Evolutionary conservation across 257 asterid genomes (phyloP).

Genomic region (Echium plantagineum): DNA sequence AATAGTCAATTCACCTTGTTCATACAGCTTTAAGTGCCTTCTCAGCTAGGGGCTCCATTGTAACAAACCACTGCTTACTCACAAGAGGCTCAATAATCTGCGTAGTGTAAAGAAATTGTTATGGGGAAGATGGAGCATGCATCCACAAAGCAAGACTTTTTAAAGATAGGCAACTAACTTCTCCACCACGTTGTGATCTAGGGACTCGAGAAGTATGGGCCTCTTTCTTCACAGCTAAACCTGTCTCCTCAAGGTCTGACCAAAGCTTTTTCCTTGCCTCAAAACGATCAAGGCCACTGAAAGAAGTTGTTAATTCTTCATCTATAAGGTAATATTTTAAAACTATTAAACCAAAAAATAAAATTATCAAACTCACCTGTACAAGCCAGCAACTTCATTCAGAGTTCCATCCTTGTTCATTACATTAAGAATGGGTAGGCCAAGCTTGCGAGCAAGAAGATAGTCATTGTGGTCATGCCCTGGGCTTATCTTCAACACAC

Average conservation of each 20-base stretch:
- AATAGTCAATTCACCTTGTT: slow-evolving; percentile 75
- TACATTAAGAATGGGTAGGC: slow-evolving; percentile 94
- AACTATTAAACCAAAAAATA: slow-evolving; percentile 3
- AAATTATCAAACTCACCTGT: slow-evolving; percentile 40
- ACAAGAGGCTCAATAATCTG: slow-evolving; percentile 95
- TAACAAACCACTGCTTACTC: slow-evolving; percentile 97
- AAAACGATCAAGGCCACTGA: slow-evolving; percentile 97
- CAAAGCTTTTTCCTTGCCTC: slow-evolving; percentile 95
- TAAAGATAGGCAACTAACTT: slow-evolving; percentile 35
- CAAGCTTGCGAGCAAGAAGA: slow-evolving; percentile 96
- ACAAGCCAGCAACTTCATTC: slow-evolving; percentile 86
- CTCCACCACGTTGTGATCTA: slow-evolving; percentile 99
- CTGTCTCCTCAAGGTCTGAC: slow-evolving; percentile 92
- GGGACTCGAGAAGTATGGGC: slow-evolving; percentile 79
- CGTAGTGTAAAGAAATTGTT: slow-evolving; percentile 9
- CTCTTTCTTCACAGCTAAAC: slow-evolving; percentile 86
- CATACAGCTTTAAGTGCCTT: slow-evolving; percentile 87
- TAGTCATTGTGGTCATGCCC: slow-evolving; percentile 99
- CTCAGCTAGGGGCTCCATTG: slow-evolving; percentile 95
- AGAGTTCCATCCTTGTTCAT: slow-evolving; percentile 98
- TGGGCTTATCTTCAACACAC: slow-evolving; percentile 97
- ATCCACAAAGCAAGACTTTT: slow-evolving; percentile 11
- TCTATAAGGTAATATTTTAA: slow-evolving; percentile 16
- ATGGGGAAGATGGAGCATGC: slow-evolving; percentile 15
- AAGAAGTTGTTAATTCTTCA: slow-evolving; percentile 14